Evolutionary conservation across 129 eudicot genomes (phyloP).

Genomic region (Pittosporum tobira): DNA sequence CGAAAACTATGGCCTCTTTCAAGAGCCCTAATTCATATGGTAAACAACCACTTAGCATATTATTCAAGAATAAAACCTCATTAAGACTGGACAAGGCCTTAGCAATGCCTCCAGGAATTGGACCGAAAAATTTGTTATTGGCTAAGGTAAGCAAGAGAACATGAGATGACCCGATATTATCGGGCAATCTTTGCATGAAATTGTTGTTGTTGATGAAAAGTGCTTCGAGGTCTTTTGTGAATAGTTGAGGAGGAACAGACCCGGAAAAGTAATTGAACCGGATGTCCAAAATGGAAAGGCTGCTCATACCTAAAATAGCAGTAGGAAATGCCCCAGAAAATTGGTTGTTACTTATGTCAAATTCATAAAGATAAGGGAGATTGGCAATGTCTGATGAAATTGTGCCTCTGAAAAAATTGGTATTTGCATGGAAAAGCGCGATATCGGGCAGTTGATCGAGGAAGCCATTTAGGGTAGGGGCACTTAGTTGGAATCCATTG

Average conservation of each 20-base stretch:
- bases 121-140: conserved; percentile 77
- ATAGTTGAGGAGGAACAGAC: conserved; percentile 63
- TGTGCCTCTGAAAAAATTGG: conserved; percentile 62
- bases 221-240: conserved; percentile 38
- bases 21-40: conserved; percentile 74
- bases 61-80: conserved; percentile 65
- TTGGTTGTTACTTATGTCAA: conserved; percentile 81
- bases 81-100: conserved; percentile 29
- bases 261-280: conserved; percentile 70
- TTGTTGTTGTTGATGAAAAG: conserved; percentile 79
- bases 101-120: conserved; percentile 51
- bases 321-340: conserved; percentile 70
- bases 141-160: conserved; percentile 67
- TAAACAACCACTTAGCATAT: conserved; percentile 62
- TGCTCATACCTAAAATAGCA: conserved; percentile 40
- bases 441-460: conserved; percentile 78
- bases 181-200: conserved; percentile 50
- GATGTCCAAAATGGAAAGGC: conserved; percentile 52
- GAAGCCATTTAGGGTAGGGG: conserved; percentile 71
- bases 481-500: conserved; percentile 77
- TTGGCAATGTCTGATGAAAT: conserved; percentile 50
- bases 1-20: conserved; percentile 58
- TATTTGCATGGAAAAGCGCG: conserved; percentile 83
- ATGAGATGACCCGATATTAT: conserved; percentile 33
- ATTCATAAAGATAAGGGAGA: conserved; percentile 74